Conservation (phyloP, 139 green algal species). For the Dunaliella primolecta region DNA sequence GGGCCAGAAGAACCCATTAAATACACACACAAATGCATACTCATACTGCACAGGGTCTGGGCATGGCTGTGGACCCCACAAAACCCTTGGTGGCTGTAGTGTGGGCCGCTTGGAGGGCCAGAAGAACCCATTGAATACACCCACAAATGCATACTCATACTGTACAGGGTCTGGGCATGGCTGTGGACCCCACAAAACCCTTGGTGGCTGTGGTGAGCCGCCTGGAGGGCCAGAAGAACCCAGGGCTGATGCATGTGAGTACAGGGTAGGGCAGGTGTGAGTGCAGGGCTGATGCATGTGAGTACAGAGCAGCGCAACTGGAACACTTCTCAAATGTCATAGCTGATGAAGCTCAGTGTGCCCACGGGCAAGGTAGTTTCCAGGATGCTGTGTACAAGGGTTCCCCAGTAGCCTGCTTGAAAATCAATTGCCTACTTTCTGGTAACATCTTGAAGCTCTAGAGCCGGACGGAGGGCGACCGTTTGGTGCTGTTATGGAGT, state of each 20-base stretch:
- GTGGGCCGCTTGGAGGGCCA: conserved; percentile 88
- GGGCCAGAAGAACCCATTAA: conserved; percentile 88
- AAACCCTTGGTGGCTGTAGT: conserved; percentile 84
- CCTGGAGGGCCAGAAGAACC: conserved; percentile 90
- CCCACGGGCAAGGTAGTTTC: background rate
- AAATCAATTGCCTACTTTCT: background rate
- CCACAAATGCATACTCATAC: too few species aligned
- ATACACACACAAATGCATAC: too few species aligned
- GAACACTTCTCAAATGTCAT: too few species aligned
- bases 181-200: conserved; percentile 66
- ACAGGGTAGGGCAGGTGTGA: background rate
- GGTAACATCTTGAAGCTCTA: background rate
- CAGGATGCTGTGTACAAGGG: background rate
- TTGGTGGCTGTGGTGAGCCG: conserved; percentile 86
- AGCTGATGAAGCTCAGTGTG: background rate
- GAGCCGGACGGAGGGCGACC: too few species aligned
- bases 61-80: conserved; percentile 67
- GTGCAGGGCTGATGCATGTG: conserved; percentile 83
- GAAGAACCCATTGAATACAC: conserved; percentile 91
- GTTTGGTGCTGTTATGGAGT: too few species aligned
- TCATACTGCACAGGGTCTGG: conserved; percentile 83
- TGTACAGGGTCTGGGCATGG: conserved; percentile 82
- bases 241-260: conserved; percentile 83
- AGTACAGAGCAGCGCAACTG: background rate
- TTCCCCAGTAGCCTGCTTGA: background rate